Evolutionary conservation across 148 eudicot species (phyloP), one percentile per base, ranked within the genome.

Genomic region (Selenicereus undatus): DNA sequence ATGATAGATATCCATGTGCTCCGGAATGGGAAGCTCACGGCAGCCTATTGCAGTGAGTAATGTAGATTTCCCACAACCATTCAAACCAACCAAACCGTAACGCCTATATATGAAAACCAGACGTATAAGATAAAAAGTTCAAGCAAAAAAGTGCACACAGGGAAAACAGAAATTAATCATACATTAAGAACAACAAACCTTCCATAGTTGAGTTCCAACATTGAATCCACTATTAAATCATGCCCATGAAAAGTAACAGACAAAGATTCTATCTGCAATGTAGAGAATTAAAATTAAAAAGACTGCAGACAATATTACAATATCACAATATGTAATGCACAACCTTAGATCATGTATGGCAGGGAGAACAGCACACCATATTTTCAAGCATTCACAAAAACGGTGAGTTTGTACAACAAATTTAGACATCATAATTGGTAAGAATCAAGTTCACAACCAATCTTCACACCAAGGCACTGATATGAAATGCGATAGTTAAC

Each of bases 31-130:
- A 84, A 96, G 94, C 86, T 96, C 99, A 48, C 99, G 97, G 64
- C 80, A 72, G 42, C 99, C 99, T 71, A 96, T 93, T 43, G 99
- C 81, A 74, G 95, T 65, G 78, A 96, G 99, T 83, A 96, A 95
- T 24, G 99, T 96, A 69, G 99, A 96, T 85, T 96, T 96, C 79
- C 99, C 99, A 70, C 99, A 96, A 29, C 99, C 99, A 91, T 96
- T 96, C 76, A 96, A 80, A 66, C 99, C 99, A 87, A 96, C 94
- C 86, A 96, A 84, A 81, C 99, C 99, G 85, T 96, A 96, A n/a
- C 99, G 99, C 81, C 99, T 96, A 83, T 16, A 86, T 26, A 73
- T 39, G 76, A 3, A 78, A 58, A 48, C 24, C 13, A 24, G 1
- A 60, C 1, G 22, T 18, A 52, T 12, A 12, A 9, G 58, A 52